Conservation (phyloP, 2,329 filamentous ascomycete genomes). For the Westerdykella ornata region DNA sequence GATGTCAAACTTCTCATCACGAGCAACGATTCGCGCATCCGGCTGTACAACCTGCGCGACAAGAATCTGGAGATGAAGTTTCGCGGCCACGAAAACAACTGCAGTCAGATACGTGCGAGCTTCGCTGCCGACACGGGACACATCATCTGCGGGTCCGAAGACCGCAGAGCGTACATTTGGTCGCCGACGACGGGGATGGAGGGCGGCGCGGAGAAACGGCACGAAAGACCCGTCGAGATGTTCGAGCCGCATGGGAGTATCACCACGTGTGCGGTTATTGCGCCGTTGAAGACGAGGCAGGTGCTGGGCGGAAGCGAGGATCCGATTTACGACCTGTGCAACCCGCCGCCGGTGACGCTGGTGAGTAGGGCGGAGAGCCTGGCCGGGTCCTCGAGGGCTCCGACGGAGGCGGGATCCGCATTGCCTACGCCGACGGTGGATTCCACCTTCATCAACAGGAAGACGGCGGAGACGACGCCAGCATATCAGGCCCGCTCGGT, state of each 20-base stretch:
- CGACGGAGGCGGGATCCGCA: constrained; percentile 38
- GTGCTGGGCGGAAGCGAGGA: constrained; percentile 76
- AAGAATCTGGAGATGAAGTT: constrained; percentile 84
- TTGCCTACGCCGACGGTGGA: constrained; percentile 19
- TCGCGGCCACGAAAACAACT: constrained; percentile 82
- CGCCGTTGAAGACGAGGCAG: constrained; percentile 69
- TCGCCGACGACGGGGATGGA: constrained; percentile 53
- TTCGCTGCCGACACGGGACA: constrained; percentile 84
- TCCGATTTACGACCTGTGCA: constrained; percentile 93
- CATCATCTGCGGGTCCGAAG: constrained; percentile 89
- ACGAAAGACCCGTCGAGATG: constrained; percentile 72
- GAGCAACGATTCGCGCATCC: constrained; percentile 88
- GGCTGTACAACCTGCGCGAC: constrained; percentile 81
- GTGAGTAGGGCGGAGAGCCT: constrained; percentile 63
- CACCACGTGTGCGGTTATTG: constrained; percentile 82
- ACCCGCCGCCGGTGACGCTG: constrained; percentile 81
- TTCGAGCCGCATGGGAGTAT: constrained; percentile 87
- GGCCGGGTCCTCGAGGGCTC: constrained; percentile 43
- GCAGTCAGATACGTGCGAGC: constrained; percentile 80
- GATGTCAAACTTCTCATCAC: constrained; percentile 82
- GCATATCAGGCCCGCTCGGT: constrained; percentile 68
- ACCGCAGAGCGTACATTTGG: constrained; percentile 88
- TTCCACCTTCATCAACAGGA: constrained; percentile 2
- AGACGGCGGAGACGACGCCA: constrained; percentile 41
- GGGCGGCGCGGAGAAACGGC: constrained; percentile 58